phyloP scores from a whole-genome alignment of 2,329 filamentous ascomycete species.

The Microcera coccophila region DNA sequence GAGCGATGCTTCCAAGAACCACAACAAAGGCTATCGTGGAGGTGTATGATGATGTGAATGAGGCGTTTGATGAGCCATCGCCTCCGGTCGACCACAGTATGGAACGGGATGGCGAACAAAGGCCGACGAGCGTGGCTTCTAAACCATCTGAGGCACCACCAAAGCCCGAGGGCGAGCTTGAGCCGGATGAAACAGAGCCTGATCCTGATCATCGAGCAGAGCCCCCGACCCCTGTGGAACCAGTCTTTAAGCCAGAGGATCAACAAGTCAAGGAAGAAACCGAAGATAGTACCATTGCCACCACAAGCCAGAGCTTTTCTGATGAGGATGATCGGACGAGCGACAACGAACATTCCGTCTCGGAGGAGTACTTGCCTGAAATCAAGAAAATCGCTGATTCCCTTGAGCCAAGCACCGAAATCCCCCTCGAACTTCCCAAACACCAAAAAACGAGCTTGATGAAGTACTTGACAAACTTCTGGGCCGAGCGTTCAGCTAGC shows the following conservation, averaged over 20 bases:
- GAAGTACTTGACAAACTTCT: conserved; percentile 95
- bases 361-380: conserved; percentile 65
- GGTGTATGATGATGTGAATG: conserved; percentile 89
- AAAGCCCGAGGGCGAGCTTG: conserved; percentile 14
- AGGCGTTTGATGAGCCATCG: conserved; percentile 80
- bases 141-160: conserved; percentile 27
- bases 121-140: conserved; percentile 20
- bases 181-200: no score
- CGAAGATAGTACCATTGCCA: conserved; percentile 27
- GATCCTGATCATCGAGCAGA: no score
- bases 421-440: conserved; percentile 74
- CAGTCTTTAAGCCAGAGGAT: conserved; percentile 20
- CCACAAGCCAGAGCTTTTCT: conserved; percentile 53
- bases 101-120: conserved; percentile 33
- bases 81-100: conserved; percentile 42
- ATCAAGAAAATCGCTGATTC: conserved; percentile 60
- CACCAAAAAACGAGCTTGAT: conserved; percentile 91
- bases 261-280: conserved; percentile 25
- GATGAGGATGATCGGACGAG: conserved; percentile 67
- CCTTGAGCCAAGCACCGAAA: conserved; percentile 57
- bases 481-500: conserved; percentile 94
- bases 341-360: conserved; percentile 66
- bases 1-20: conserved; percentile 78
- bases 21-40: conserved; percentile 95
- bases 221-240: conserved; percentile 24